Evolutionary conservation across 352 stramenopile species (phyloP).

Genomic region (Phytophthora cactorum): DNA sequence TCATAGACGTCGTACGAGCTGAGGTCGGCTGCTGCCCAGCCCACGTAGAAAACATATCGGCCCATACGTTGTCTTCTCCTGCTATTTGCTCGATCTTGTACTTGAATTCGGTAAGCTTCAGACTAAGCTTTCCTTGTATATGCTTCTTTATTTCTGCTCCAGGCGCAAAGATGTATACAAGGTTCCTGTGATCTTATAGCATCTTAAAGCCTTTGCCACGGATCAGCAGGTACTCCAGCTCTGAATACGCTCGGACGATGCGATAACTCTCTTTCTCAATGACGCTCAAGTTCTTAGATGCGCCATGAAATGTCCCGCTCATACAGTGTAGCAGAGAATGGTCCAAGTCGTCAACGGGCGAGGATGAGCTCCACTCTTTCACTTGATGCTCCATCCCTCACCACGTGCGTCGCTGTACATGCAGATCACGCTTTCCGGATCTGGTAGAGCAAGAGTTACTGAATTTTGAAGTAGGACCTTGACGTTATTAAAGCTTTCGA

Average conservation of each 20-base stretch:
- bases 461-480: not conserved
- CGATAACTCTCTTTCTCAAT: conserved; percentile 10
- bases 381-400: not conserved
- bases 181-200: conserved; percentile 5
- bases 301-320: conserved; percentile 3
- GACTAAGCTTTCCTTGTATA: not conserved
- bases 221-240: conserved; percentile 12
- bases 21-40: not conserved
- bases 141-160: conserved; percentile 8
- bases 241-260: not conserved
- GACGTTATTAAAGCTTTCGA: not conserved
- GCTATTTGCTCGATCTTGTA: conserved; percentile 8
- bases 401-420: not conserved
- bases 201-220: conserved; percentile 4
- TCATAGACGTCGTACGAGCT: not conserved
- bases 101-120: conserved; percentile 1
- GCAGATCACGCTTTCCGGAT: not conserved
- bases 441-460: not conserved
- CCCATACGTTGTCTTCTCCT: not conserved
- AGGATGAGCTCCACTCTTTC: not conserved
- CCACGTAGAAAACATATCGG: conserved; percentile 1
- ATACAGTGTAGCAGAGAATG: conserved; percentile 1
- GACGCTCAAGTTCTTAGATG: conserved; percentile 1
- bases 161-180: conserved; percentile 8
- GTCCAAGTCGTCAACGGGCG: not conserved